Evolutionary conservation across 306 rosid genomes (phyloP).

Genomic region (Malus asiatica): DNA sequence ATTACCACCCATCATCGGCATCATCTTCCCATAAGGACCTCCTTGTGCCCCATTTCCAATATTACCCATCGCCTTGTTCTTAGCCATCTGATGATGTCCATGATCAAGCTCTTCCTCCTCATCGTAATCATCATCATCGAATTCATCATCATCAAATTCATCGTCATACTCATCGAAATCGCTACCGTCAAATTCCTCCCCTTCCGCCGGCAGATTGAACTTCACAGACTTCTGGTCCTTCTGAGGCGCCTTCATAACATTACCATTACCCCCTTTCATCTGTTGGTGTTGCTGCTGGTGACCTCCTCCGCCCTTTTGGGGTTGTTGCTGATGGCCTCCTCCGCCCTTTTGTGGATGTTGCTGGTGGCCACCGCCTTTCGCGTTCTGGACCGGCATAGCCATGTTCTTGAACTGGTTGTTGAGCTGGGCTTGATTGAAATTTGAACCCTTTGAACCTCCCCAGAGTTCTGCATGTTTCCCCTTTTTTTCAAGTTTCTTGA

Average conservation of each 20-base stretch:
- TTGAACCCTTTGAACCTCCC: constrained; percentile 45
- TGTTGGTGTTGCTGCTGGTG: constrained; percentile 45
- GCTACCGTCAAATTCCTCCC: constrained; percentile 51
- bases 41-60: constrained; percentile 12
- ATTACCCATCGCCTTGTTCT: constrained; percentile 17
- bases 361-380: constrained; percentile 42
- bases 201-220: constrained; percentile 53
- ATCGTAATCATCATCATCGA: constrained; percentile 21
- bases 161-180: constrained; percentile 8
- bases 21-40: constrained; percentile 25
- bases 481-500: constrained; percentile 46
- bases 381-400: constrained; percentile 29
- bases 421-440: constrained; percentile 25
- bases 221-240: constrained; percentile 70
- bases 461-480: constrained; percentile 69
- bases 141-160: constrained; percentile 40
- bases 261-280: constrained; percentile 40
- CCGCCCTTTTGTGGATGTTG: constrained; percentile 43
- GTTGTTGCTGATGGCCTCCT: constrained; percentile 18
- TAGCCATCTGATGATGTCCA: constrained; percentile 38
- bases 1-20: constrained; percentile 21
- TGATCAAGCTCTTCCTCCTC: constrained; percentile 38
- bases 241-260: constrained; percentile 10
- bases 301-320: constrained; percentile 24
- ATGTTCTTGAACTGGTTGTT: constrained; percentile 61